Evolutionary conservation across 164 flowering plant genomes (phyloP), one percentile per base, ranked within the genome.

Genomic region (Sextonia rubra): DNA sequence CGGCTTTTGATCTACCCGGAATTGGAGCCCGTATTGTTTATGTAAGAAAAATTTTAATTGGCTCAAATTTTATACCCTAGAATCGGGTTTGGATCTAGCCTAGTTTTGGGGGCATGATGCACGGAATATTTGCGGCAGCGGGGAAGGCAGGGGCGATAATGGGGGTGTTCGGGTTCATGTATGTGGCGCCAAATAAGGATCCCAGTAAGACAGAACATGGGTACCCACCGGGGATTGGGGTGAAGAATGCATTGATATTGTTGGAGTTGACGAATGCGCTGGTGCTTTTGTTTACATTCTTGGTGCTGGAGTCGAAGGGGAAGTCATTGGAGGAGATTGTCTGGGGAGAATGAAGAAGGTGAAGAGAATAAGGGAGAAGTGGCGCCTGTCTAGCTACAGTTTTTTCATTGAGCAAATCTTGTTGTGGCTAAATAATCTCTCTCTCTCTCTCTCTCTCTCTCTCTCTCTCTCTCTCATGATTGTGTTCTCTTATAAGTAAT

Each of bases 271-370:
- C 73, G 26, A 82, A 80, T 69, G 64, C 71, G 12, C 4, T 80
- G 17, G 87, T 85, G 0, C 55, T 80, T 69, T 3, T 79, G 4
- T 77, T 71, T 29, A 84, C 82, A 0, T 77, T 84, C 52, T 77
- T 84, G 72, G 85, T 84, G 52, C 87, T 85, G 0, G 87, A 84
- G 24, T 68, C 86, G 0, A 84, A 84, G 48, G 86, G 86, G 3
- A 82, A 71, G 60, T 84, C 86, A 0, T 72, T 84, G n/a, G 86
- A 82, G 68, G 86, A 84, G 68, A 80, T n/a, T 81, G 72, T 71
- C 82, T 1, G 71, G 81, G 12, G 85, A 82, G 69, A 74, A 26
- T 22, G 69, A 66, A 23, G 32, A 65, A 14, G 75, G 12, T 5
- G 69, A 73, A 14, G 32, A 27, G 30, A 7, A 14, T 26, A 18